Evolutionary conservation across 768 basidiomycete species (phyloP).

Genomic region (Agrocybe chaxingu): DNA sequence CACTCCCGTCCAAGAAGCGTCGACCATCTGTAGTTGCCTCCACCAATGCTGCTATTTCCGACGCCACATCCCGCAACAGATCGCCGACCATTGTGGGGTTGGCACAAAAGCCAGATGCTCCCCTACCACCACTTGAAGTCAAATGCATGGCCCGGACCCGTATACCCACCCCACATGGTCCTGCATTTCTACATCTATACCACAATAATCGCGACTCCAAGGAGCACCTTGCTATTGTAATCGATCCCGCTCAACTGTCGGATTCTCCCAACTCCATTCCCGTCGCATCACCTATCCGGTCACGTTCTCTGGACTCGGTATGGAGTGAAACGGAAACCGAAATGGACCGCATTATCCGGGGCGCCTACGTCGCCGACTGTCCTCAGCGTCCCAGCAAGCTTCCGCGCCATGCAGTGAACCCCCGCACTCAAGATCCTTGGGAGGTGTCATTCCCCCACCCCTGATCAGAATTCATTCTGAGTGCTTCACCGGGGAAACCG

Average conservation of each 20-base stretch:
- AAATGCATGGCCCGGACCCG: slow-evolving; percentile 97
- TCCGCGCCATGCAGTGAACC: slow-evolving; percentile 34
- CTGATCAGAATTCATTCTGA: slow-evolving; percentile 96
- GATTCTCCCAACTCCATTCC: slow-evolving; percentile 31
- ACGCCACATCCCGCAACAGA: slow-evolving; percentile 23
- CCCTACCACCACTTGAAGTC: slow-evolving; percentile 52
- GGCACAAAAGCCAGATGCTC: slow-evolving; percentile 14
- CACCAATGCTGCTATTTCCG: slow-evolving; percentile 19
- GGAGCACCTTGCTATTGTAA: slow-evolving; percentile 94
- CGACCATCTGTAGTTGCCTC: slow-evolving; percentile 29
- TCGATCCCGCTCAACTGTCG: slow-evolving; percentile 83
- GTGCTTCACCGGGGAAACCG: slow-evolving; percentile 97
- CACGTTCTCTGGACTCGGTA: slow-evolving; percentile 71
- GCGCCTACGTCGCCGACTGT: slow-evolving; percentile 85
- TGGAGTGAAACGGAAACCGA: slow-evolving; percentile 89
- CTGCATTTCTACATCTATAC: slow-evolving; percentile 91
- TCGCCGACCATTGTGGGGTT: slow-evolving; percentile 17
- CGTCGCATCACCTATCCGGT: slow-evolving; percentile 68
- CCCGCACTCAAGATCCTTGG: slow-evolving; percentile 8
- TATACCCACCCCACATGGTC: slow-evolving; percentile 94
- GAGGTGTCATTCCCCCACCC: slow-evolving; percentile 56
- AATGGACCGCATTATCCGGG: slow-evolving; percentile 89
- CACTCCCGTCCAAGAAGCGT: slow-evolving; percentile 37
- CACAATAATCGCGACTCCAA: slow-evolving; percentile 90
- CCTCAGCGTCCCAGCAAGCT: slow-evolving; percentile 46